Percentiles rank a stretch among this genome's conserved stretches.
These are phyloP conservation scores for Caloboletus firmus DNA, from an alignment of 1,284 basidiomycete genomes.

Conservation along the genomic window DNA sequence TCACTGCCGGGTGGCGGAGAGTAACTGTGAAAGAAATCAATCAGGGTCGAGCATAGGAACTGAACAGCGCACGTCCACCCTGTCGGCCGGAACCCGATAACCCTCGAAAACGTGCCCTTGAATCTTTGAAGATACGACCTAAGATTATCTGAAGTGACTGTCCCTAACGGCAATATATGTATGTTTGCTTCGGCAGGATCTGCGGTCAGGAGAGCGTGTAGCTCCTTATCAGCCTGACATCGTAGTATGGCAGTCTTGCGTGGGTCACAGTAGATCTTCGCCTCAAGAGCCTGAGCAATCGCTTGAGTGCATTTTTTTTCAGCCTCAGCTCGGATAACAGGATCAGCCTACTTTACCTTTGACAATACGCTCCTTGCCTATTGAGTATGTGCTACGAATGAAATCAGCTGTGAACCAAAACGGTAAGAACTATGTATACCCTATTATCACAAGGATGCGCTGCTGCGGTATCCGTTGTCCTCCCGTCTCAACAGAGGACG, in stretches of 20 bases:
- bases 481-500: constrained; percentile 34
- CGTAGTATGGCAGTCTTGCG: constrained; percentile 79
- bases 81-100: constrained; percentile 87
- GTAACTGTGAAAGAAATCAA: constrained; percentile 49
- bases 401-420: constrained; percentile 2
- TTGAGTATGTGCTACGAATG: constrained; percentile 79
- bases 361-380: constrained; percentile 96
- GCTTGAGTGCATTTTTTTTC: constrained; percentile 45
- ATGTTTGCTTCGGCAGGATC: constrained; percentile 80
- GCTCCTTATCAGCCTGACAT: constrained; percentile 81
- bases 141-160: constrained; percentile 78
- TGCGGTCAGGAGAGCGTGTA: constrained; percentile 76
- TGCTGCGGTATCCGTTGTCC: constrained; percentile 32
- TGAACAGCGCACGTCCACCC: constrained; percentile 80
- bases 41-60: background rate
- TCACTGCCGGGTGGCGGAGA: constrained; percentile 69
- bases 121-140: constrained; percentile 77
- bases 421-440: constrained; percentile 46
- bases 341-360: constrained; percentile 62
- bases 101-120: constrained; percentile 70
- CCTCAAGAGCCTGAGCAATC: constrained; percentile 77
- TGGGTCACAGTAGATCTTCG: constrained; percentile 89
- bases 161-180: constrained; percentile 81
- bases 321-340: background rate
- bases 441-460: constrained; percentile 76